Evolutionary conservation across 768 basidiomycete genomes (phyloP), one percentile per base, ranked within the genome.

Genomic region (Auriscalpium microsporum): DNA sequence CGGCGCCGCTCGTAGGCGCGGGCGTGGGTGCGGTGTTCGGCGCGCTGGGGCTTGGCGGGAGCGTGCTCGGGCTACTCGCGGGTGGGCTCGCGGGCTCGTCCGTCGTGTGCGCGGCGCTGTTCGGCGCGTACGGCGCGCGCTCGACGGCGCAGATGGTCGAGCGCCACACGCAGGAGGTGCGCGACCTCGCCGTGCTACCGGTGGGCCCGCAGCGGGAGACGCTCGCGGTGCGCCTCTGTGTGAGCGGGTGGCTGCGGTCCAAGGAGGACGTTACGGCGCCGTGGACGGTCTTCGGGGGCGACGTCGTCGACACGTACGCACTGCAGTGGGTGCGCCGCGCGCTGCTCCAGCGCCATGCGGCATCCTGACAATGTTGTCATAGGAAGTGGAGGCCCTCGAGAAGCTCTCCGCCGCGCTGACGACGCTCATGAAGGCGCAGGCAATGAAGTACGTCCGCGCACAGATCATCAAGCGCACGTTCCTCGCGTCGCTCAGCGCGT

Each of bases 1-100:
- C 79, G 3, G 81, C 81, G 10, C 81, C 80, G 13, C 60, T 82
- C 0, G 76, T 83, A 7, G 80, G 80, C n/a, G 79, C 79, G 14
- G 78, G 74, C 3, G 72, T 80, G 16, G 68, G 73, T 2, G 73
- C 75, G 16, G 60, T 80, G 7, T 67, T 82, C 9, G 77, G 78
- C 1, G 75, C 73, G 67, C 62, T 81, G 1, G 81, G 81, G 0
- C 63, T 82, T 10, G 80, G 81, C 33, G 80, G 80, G 2, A 79
- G 79, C 2, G 70, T 76, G 9, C 70, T 73, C 9, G 79, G 80
- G 5, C 62, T 80, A 53, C 66, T 81, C 11, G 77, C 78, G 3
- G 78, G 70, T 49, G 80, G 78, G 7, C 70, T 82, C 8, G 81
- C 81, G 7, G 73, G 80, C 21, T 81, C 80, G 1, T 75, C 75